phyloP scores from a whole-genome alignment of 2,329 filamentous ascomycete genomes.

The Metarhizium humberi region DNA sequence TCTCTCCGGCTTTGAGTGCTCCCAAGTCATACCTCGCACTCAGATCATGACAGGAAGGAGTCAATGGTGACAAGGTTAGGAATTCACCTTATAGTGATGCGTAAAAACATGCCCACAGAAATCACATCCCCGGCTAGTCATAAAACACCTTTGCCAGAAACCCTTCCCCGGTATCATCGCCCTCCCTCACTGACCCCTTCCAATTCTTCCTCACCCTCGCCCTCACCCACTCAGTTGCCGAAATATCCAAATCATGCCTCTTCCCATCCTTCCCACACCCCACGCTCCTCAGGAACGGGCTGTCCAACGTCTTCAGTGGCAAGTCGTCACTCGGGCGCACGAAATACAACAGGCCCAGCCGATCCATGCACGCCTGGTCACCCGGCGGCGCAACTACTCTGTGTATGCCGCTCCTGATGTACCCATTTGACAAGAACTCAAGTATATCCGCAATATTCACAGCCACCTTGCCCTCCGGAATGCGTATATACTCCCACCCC shows the following conservation, averaged over 20 bases:
- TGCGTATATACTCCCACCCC: conserved; percentile 3
- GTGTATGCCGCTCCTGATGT: conserved; percentile 3
- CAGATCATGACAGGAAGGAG: too few species aligned
- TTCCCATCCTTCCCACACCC: background rate
- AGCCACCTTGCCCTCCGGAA: conserved; percentile 4
- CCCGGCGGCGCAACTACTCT: conserved; percentile 2
- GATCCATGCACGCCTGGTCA: conserved; percentile 2
- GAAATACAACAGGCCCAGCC: conserved; percentile 4
- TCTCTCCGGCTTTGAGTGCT: too few species aligned
- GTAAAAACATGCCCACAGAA: background rate
- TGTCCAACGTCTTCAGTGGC: conserved; percentile 3
- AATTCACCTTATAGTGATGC: too few species aligned
- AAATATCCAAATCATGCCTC: conserved; percentile 1
- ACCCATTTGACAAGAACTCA: conserved; percentile 3
- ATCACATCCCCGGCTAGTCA: background rate
- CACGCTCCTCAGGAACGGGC: background rate
- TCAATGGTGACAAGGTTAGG: too few species aligned
- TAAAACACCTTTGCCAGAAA: conserved; percentile 6
- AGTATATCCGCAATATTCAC: conserved; percentile 3
- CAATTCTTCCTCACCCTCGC: conserved; percentile 3
- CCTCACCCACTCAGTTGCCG: conserved; percentile 5
- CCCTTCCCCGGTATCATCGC: background rate
- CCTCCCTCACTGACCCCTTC: background rate
- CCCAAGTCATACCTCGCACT: too few species aligned
- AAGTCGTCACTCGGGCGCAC: conserved; percentile 3